These are phyloP conservation scores for Xylaria sp. DNA, from an alignment of 495 filamentous ascomycete species.

Conservation along the genomic window DNA sequence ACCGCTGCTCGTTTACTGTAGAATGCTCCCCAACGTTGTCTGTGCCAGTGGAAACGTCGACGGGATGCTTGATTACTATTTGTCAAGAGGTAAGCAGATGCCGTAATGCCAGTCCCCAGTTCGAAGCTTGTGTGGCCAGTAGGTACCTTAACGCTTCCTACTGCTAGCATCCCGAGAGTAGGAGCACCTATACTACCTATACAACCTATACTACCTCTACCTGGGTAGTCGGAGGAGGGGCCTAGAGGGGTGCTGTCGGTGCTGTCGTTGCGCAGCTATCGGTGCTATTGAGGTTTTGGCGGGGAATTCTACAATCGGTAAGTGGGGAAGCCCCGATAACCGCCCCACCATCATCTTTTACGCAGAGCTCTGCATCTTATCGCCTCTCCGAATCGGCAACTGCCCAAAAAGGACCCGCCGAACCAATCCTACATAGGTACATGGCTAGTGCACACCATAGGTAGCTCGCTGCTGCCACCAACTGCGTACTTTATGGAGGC, in stretches of 20 bases:
- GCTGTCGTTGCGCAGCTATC: too few relatives aligned
- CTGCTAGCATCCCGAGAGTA: too few relatives aligned
- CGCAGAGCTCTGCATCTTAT: too few relatives aligned
- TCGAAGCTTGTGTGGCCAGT: background rate
- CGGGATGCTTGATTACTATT: slow-evolving; percentile 9
- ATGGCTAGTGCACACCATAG: background rate
- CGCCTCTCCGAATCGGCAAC: slow-evolving; percentile 28
- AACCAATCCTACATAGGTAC: too few relatives aligned
- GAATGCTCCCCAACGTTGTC: background rate
- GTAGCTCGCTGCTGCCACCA: too few relatives aligned
- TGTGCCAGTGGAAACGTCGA: background rate
- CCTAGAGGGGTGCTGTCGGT: slow-evolving; percentile 15
- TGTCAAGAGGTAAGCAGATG: slow-evolving; percentile 15
- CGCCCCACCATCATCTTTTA: slow-evolving; percentile 6
- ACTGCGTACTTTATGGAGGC: too few relatives aligned
- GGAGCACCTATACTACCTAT: too few relatives aligned
- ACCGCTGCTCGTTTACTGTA: background rate
- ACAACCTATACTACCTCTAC: too few relatives aligned
- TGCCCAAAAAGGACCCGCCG: slow-evolving; percentile 31
- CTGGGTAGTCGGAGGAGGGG: background rate
- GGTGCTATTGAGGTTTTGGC: slow-evolving; percentile 3
- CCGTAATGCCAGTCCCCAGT: background rate
- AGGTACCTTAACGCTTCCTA: background rate
- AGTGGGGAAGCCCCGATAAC: background rate
- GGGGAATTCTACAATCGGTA: slow-evolving; percentile 20